phyloP scores from a whole-genome alignment of 2,329 filamentous ascomycete genomes.

The Aureobasidium namibiae region DNA sequence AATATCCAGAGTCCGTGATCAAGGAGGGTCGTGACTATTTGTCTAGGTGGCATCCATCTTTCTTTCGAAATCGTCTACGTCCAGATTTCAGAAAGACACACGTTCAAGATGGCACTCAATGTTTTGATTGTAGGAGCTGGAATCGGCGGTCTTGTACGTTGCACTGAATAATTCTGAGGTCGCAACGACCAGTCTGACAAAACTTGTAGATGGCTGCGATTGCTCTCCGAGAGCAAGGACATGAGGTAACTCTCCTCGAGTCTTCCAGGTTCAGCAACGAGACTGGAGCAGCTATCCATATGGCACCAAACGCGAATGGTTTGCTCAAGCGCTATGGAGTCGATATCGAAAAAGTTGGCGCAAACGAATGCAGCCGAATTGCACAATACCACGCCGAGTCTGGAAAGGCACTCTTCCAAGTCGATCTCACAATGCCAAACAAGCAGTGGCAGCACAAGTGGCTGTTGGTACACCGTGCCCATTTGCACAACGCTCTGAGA shows the following conservation, averaged over 20 bases:
- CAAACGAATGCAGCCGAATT: slow-evolving; percentile 9
- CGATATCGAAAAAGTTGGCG: slow-evolving; percentile 16
- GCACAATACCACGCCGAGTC: slow-evolving; percentile 5
- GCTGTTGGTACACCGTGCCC: slow-evolving; percentile 24
- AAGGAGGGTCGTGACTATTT: background rate
- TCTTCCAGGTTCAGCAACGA: slow-evolving; percentile 22
- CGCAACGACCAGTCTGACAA: background rate
- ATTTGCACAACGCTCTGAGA: slow-evolving; percentile 24
- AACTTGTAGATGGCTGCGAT: slow-evolving; percentile 18
- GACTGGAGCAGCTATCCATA: slow-evolving; percentile 23
- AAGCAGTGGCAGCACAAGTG: slow-evolving; percentile 24
- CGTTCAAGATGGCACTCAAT: slow-evolving; percentile 12
- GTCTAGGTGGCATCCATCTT: background rate
- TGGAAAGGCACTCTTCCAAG: slow-evolving; percentile 12
- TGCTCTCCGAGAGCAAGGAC: slow-evolving; percentile 21
- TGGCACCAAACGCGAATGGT: slow-evolving; percentile 20
- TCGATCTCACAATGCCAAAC: slow-evolving; percentile 10
- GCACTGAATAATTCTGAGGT: background rate
- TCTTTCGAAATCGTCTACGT: background rate
- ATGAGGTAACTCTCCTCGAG: slow-evolving; percentile 23
- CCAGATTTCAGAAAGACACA: background rate
- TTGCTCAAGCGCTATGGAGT: slow-evolving; percentile 17
- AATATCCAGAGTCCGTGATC: background rate
- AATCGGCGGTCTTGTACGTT: slow-evolving; percentile 21
- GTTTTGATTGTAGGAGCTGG: slow-evolving; percentile 22